Percentiles rank a stretch among this genome's conserved stretches.
phyloP scores from a whole-genome alignment of 2,329 filamentous ascomycete species.

The Clathrospora elynae region DNA sequence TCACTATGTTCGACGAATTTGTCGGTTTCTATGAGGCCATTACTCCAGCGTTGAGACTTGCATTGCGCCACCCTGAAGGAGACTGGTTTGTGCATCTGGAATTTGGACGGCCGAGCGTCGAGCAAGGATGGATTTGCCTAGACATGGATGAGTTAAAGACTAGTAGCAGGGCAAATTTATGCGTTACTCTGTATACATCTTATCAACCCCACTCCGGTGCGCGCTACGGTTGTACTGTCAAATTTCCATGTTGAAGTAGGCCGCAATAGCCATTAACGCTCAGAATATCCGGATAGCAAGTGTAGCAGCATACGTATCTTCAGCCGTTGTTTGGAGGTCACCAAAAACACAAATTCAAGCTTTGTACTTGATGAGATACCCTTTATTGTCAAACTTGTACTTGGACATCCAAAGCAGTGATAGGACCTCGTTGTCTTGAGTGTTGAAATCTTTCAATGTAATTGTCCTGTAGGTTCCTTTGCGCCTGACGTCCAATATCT shows the following conservation, averaged over 20 bases:
- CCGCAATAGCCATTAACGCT: conserved; percentile 25
- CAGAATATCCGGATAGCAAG: conserved; percentile 26
- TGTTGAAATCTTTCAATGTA: conserved; percentile 18
- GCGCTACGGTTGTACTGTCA: conserved; percentile 27
- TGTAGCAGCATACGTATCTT: conserved; percentile 26
- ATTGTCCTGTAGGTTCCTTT: conserved; percentile 18
- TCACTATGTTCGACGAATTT: too few species aligned
- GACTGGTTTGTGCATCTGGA: too few species aligned
- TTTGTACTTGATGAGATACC: conserved; percentile 21
- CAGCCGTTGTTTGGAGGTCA: conserved; percentile 13
- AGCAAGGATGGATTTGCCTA: too few species aligned
- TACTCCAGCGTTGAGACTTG: too few species aligned
- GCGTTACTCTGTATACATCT: too few species aligned
- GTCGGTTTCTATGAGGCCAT: too few species aligned
- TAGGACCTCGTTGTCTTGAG: conserved; percentile 14
- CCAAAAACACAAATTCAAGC: conserved; percentile 18
- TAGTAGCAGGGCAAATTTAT: too few species aligned
- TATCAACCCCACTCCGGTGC: too few species aligned
- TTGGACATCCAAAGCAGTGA: conserved; percentile 17
- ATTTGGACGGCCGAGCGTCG: too few species aligned
- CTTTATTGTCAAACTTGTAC: conserved; percentile 21
- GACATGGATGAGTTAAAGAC: too few species aligned
- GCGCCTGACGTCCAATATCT: conserved; percentile 12
- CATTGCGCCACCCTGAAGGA: too few species aligned
- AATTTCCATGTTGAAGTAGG: conserved; percentile 25